Conservation (phyloP, 108 stramenopile genomes). For the Pseudonitzschia pungens region DNA sequence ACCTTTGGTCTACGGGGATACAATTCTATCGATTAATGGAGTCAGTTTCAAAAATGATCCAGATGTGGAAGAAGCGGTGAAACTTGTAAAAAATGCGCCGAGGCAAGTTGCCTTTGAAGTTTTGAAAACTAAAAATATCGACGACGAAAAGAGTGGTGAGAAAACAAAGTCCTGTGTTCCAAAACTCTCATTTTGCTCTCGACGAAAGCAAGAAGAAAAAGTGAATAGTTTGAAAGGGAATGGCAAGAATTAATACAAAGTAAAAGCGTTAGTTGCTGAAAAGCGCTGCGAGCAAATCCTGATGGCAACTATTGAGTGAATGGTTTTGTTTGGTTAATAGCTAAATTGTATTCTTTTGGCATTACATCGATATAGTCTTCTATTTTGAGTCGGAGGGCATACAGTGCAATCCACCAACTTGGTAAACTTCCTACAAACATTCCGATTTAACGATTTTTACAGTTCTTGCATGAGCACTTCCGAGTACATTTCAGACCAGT, state of each 20-base stretch:
- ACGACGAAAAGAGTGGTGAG: not conserved
- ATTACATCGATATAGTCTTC: not conserved
- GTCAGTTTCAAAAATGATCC: constrained; percentile 21
- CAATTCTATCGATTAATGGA: constrained; percentile 29
- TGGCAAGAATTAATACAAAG: not conserved
- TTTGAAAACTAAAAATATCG: constrained; percentile 15
- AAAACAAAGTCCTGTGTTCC: not conserved
- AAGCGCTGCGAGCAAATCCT: too few relatives aligned
- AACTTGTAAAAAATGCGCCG: constrained; percentile 8
- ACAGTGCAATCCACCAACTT: too few relatives aligned
- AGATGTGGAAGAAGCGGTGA: constrained; percentile 8
- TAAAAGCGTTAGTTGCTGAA: too few relatives aligned
- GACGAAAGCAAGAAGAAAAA: constrained; percentile 3
- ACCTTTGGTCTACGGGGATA: constrained; percentile 24
- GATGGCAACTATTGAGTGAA: not conserved
- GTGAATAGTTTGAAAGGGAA: not conserved
- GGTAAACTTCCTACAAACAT: too few relatives aligned
- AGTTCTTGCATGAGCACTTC: constrained; percentile 49
- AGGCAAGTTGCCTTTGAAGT: constrained; percentile 20
- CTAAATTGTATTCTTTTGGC: not conserved
- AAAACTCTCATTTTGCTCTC: not conserved
- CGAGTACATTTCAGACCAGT: constrained; percentile 51
- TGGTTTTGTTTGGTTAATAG: not conserved
- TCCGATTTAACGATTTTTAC: constrained; percentile 30
- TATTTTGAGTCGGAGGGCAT: too few relatives aligned